phyloP scores from a whole-genome alignment of 768 basidiomycete genomes.

The Hypholoma fasciculare region DNA sequence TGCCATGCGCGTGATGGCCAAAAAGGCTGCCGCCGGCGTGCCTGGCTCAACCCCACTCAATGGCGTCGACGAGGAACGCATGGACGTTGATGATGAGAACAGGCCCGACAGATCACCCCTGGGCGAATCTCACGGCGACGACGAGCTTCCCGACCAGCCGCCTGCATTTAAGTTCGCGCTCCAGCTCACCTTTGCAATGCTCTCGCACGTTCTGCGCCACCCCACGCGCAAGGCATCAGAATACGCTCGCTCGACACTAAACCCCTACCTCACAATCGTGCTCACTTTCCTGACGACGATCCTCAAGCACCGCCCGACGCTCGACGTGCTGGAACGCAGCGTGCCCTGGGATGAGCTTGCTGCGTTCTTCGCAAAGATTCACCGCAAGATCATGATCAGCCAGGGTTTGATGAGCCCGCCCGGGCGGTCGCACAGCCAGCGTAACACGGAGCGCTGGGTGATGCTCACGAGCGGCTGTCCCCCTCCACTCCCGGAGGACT shows the following conservation, averaged over 20 bases:
- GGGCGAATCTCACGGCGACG: constrained; percentile 24
- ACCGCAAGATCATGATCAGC: constrained; percentile 48
- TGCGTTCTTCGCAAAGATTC: constrained; percentile 58
- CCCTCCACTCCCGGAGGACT: constrained; percentile 87
- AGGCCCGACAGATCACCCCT: constrained; percentile 26
- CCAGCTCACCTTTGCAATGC: constrained; percentile 76
- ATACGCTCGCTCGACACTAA: constrained; percentile 57
- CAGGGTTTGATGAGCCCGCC: constrained; percentile 38
- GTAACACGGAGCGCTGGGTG: constrained; percentile 50
- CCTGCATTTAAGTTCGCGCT: constrained; percentile 72
- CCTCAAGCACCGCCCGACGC: constrained; percentile 61
- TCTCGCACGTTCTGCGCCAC: constrained; percentile 67
- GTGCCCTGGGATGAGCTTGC: constrained; percentile 86
- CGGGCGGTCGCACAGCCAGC: constrained; percentile 5
- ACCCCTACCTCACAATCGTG: constrained; percentile 85
- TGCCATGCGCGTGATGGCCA: constrained; percentile 51
- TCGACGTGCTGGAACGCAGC: constrained; percentile 65
- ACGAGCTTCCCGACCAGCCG: constrained; percentile 46
- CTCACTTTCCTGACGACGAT: constrained; percentile 88
- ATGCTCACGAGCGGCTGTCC: constrained; percentile 71
- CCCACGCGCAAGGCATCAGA: constrained; percentile 62
- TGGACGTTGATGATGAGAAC: constrained; percentile 31
- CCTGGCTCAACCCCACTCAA: constrained; percentile 20
- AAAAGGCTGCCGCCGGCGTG: constrained; percentile 37
- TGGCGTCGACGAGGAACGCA: constrained; percentile 55